Evolutionary conservation across 257 asterid species (phyloP), one percentile per base, ranked within the genome.

Genomic region (Parsonsia alboflavescens): DNA sequence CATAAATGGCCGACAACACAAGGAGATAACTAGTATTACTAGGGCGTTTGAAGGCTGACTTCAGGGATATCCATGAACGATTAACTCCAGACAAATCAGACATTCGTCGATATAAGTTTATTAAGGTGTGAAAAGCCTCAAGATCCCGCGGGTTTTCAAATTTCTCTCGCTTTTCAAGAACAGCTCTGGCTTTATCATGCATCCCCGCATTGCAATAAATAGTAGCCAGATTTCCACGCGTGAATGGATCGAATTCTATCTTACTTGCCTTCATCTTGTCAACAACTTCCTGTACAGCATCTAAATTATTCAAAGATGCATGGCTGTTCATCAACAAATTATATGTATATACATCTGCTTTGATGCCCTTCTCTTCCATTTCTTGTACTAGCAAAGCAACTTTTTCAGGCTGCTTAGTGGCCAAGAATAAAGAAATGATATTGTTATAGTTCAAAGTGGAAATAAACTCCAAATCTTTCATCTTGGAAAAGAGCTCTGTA

Each of bases 211-310:
- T 82, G 77, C 85, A 49, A 84, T 81, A 85, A 44, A 87, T 74
- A 65, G 84, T 86, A 24, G 96, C 96, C 9, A 91, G 78, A 68
- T 88, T 93, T 68, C 90, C 92, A 48, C 78, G 85, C 1, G 95
- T 93, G 79, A 88, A 85, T 83, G 79, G 76, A 80, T 82, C 82
- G 4, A 53, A 77, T 72, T 84, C 78, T 68, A 84, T 42, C 13
- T 84, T 76, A 13, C 80, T 80, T 42, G 75, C 77, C 68, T 88
- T 84, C 97, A 93, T 85, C 83, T 85, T 87, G 82, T 88, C 91
- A 46, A 91, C 33, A 77, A 89, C 88, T 42, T 46, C 81, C 76
- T 90, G 93, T 42, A 84, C 44, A 75, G 88, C 85, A 48, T 80
- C 88, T 6, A 85, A 21, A 68, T 86, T 82, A 71, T 84, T 82